A percentile compares a stretch with the other conserved stretches of the same genome.
These are phyloP conservation scores for Chrysophaeum taylorii DNA, from an alignment of 352 stramenopile species.

Conservation along the genomic window DNA sequence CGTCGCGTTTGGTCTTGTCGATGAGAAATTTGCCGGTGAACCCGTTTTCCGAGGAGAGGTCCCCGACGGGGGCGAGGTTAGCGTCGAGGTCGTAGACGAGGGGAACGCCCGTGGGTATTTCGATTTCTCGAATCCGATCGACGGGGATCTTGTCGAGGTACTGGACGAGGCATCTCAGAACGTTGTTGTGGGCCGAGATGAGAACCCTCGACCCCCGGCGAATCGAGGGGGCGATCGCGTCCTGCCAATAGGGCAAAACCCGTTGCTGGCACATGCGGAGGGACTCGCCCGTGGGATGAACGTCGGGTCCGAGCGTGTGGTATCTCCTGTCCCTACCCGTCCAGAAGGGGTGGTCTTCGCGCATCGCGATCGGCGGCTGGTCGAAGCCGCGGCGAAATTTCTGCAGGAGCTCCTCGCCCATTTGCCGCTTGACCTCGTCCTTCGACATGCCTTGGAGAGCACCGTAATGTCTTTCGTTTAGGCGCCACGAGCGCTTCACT, in stretches of 20 bases:
- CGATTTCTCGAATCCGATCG: slow-evolving; percentile 81
- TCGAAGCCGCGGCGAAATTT: slow-evolving; percentile 74
- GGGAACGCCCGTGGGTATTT: slow-evolving; percentile 87
- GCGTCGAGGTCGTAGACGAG: slow-evolving; percentile 89
- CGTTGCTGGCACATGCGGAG: slow-evolving; percentile 41
- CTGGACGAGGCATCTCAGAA: slow-evolving; percentile 86
- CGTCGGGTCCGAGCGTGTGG: slow-evolving; percentile 36
- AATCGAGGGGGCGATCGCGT: slow-evolving; percentile 68
- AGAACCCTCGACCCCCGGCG: slow-evolving; percentile 76
- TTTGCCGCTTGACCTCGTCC: slow-evolving; percentile 70
- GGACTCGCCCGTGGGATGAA: slow-evolving; percentile 34
- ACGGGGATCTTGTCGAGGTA: slow-evolving; percentile 86
- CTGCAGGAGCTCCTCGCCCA: slow-evolving; percentile 64
- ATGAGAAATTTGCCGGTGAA: slow-evolving; percentile 1
- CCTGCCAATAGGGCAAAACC: slow-evolving; percentile 76
- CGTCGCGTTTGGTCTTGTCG: background rate
- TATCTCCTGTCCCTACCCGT: slow-evolving; percentile 30
- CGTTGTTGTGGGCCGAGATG: slow-evolving; percentile 90
- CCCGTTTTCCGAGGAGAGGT: slow-evolving; percentile 55
- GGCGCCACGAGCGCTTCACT: slow-evolving; percentile 68
- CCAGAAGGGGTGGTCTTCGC: slow-evolving; percentile 40
- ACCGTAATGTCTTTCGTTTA: slow-evolving; percentile 98
- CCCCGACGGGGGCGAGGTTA: slow-evolving; percentile 70
- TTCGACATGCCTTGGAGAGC: slow-evolving; percentile 82
- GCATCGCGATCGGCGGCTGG: slow-evolving; percentile 21